Conservation (phyloP, 345 rosid species). For the Aethionema arabicum region DNA sequence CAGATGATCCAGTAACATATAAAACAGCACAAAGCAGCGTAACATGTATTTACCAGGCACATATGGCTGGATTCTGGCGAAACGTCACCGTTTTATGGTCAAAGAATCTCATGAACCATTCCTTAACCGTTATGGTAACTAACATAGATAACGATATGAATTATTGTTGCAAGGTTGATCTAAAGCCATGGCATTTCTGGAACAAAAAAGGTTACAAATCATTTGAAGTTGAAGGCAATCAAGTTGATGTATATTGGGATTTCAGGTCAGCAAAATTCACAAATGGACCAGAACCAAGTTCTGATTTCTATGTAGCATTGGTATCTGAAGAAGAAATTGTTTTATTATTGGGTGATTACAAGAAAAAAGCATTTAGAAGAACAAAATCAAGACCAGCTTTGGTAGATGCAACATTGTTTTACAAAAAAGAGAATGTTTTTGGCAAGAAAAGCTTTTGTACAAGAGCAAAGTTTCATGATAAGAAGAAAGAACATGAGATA, state of each 20-base stretch:
- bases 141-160: conserved; percentile 51
- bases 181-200: conserved; percentile 89
- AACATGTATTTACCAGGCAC: conserved; percentile 60
- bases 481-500: conserved; percentile 71
- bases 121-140: conserved; percentile 52
- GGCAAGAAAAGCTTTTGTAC: conserved; percentile 72
- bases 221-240: conserved; percentile 56
- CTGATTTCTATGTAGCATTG: conserved; percentile 74
- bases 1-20: conserved; percentile 51
- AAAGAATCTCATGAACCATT: conserved; percentile 68
- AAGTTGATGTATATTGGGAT: conserved; percentile 69
- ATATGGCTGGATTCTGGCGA: conserved; percentile 61
- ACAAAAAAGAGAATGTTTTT: conserved; percentile 84
- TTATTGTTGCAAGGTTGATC: conserved; percentile 60
- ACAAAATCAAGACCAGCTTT: conserved; percentile 75
- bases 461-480: conserved; percentile 64
- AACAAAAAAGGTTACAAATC: conserved; percentile 72
- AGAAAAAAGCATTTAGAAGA: conserved; percentile 80
- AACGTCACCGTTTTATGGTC: conserved; percentile 65
- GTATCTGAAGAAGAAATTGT: conserved; percentile 81
- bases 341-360: conserved; percentile 67
- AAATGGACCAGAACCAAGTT: conserved; percentile 62
- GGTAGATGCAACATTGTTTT: conserved; percentile 54
- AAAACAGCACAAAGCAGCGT: conserved; percentile 70
- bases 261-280: conserved; percentile 74